Evolutionary conservation across 1,139 yeast genomes (phyloP), one percentile per base, ranked within the genome.

Genomic region (Scheffersomyces insectosa): DNA sequence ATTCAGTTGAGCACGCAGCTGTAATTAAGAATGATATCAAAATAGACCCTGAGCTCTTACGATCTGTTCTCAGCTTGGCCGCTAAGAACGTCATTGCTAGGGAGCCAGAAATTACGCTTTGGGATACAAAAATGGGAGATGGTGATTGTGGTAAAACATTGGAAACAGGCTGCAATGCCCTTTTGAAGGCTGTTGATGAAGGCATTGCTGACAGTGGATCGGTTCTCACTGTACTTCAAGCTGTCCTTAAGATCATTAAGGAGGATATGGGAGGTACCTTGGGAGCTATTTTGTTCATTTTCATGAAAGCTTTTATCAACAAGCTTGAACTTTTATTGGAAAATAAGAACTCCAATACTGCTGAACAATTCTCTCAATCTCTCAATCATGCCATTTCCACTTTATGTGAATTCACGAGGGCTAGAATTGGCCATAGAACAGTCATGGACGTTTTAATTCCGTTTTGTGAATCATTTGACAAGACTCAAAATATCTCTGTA

Each of bases 241-340:
- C 82, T 35, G 64, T 68, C 34, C 56, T 65, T 27, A 56, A 65
- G 16, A 64, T 73, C 28, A 68, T 76, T 35, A 73, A 75, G 39
- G 75, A 73, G 40, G 69, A 68, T 42, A 77, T 77, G 82, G 81
- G 82, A n/a, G 82, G 82, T 12, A 77, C 82, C 9, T 63, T 75
- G 32, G 81, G 80, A 3, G 81, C 79, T 1, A 67, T 76, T 37
- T 61, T 73, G 36, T 77, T 72, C 43, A 76, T 76, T 34, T 77
- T 69, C 46, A 63, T 75, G 47, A 68, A 76, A 29, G 72, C 80
- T 7, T 62, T 75, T 12, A 63, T 69, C 36, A 65, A 67, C 43
- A 59, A 67, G 16, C 48, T 67, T 42, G 62, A 66, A 45, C 49
- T 50, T 23, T 49, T 63, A 36, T 48, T 50, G 39, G 42, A 45